Base-by-base conservation (phyloP, 202 grass and related monocot genomes). In the Brachypodium distachyon region DNA sequence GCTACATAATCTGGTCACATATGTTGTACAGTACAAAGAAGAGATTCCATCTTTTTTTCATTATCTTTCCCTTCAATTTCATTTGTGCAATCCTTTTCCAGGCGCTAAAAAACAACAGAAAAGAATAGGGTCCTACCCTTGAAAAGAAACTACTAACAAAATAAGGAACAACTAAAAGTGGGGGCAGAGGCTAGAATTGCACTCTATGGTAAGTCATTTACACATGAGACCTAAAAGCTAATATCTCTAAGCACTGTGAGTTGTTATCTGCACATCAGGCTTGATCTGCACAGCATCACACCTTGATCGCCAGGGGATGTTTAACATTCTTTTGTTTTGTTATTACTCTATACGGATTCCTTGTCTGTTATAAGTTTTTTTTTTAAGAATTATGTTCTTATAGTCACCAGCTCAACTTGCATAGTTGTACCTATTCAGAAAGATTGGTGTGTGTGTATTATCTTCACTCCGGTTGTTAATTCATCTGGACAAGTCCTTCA, bases 71-170 rank as follows among this genome's bases (percentile, higher is more conserved):
- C 27, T 73, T 21, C 9, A 38, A 69, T 84, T 84, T 76, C 77
- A 75, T 82, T 70, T 80, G 22, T 76, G 67, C 67, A 79, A 83
- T 85, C 75, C 79, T 67, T 93, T 82, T 85, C 70, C 66, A 67
- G 47, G 60, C 85, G 57, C 73, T 55, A 85, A 93, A 88, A 83
- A 81, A 91, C 86, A 97, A 61, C 61, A 28, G 77, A 54, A 85
- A 97, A 87, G 88, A 91, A 87, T 60, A 64, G 36, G 27, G 56
- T 19, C 26, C 41, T 62, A 68, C 41, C 72, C 67, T 32, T 65
- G 46, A 43, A 48, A 42, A 43, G n/a, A 69, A 72, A 51, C 16
- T 29, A 54, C 44, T 40, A 51, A 77, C 58, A 51, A 63, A 43
- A 51, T 46, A 23, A 67, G 28, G 55, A 32, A 61, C 4, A 61